A percentile compares a stretch with the other conserved stretches of the same genome.
Evolutionary conservation across 2,329 filamentous ascomycete species (phyloP).

Genomic region (Monosporascus sp.): DNA sequence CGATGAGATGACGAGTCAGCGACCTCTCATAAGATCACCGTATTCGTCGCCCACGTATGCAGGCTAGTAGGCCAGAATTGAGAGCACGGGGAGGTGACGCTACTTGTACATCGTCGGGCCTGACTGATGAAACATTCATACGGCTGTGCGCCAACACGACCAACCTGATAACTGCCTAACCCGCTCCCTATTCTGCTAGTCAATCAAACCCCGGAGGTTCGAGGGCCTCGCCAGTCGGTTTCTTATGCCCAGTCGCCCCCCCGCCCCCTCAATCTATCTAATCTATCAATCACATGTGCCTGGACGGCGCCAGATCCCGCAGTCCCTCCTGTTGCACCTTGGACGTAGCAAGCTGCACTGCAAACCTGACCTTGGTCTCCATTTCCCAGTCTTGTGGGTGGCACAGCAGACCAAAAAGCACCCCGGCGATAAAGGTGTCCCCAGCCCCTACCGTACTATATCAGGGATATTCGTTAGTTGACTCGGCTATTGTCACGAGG

Average conservation of each 20-base stretch:
- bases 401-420: constrained; percentile 57
- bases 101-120: not conserved
- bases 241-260: not conserved
- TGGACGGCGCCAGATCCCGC: constrained; percentile 59
- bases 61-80: not conserved
- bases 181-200: not conserved
- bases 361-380: constrained; percentile 49
- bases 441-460: constrained; percentile 65
- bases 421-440: constrained; percentile 70
- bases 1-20: not conserved
- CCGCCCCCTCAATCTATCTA: constrained; percentile 7
- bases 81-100: not conserved
- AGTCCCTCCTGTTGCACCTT: constrained; percentile 68
- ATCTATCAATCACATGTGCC: constrained; percentile 17
- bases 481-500: constrained; percentile 2
- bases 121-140: not conserved
- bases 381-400: constrained; percentile 44
- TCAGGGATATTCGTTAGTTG: constrained; percentile 15
- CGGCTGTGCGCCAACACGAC: not conserved
- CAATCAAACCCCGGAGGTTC: not conserved
- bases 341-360: constrained; percentile 59
- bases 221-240: not conserved
- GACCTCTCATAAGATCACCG: not conserved
- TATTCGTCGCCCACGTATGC: not conserved
- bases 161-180: not conserved